A percentile compares a stretch with the other conserved stretches of the same genome.
These are phyloP conservation scores for Alliaria petiolata DNA, from an alignment of 345 rosid species.

Conservation along the genomic window DNA sequence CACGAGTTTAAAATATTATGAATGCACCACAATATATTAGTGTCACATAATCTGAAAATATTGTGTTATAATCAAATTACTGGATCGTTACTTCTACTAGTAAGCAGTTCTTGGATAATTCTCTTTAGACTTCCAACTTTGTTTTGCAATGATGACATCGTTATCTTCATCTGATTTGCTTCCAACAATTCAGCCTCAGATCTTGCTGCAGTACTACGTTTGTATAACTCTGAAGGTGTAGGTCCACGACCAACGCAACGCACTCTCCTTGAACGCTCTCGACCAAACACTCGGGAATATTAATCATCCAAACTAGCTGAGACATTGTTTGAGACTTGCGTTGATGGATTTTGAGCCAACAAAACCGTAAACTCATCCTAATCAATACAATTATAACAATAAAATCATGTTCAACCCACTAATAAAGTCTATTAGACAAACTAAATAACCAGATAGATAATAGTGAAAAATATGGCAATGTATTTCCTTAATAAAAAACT, in stretches of 20 bases:
- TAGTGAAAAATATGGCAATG: too few relatives aligned
- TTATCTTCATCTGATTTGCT: not conserved
- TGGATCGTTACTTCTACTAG: not conserved
- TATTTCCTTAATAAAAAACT: not conserved
- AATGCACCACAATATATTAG: not conserved
- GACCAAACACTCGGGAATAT: conserved; percentile 4
- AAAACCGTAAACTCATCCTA: not conserved
- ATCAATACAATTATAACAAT: not conserved
- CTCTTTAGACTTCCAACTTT: not conserved
- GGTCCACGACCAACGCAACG: not conserved
- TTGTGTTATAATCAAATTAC: not conserved
- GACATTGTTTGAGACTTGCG: not conserved
- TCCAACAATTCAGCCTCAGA: not conserved
- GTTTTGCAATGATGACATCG: not conserved
- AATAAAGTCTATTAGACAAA: not conserved
- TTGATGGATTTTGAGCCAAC: not conserved
- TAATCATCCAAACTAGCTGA: not conserved
- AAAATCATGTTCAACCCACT: not conserved
- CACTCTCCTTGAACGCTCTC: not conserved
- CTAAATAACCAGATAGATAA: too few relatives aligned
- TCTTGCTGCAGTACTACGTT: not conserved
- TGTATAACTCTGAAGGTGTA: not conserved
- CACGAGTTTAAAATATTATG: too few relatives aligned
- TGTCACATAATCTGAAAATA: not conserved
- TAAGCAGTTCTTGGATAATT: not conserved